phyloP scores from a whole-genome alignment of 2,329 filamentous ascomycete genomes.

The Cercospora sesami region DNA sequence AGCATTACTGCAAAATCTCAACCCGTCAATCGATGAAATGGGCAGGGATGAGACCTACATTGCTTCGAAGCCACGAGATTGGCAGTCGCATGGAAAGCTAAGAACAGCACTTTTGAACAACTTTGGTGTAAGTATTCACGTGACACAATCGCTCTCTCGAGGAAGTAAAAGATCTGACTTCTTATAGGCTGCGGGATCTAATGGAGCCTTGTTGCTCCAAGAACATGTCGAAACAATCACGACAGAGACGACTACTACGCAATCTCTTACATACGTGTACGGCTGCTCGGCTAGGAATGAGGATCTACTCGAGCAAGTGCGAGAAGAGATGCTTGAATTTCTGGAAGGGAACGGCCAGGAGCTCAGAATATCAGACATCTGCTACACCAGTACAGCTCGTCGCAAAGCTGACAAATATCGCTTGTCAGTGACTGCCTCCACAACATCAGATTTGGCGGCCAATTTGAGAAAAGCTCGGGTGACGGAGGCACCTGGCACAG shows the following conservation, averaged over 20 bases:
- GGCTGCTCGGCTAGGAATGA: conserved; percentile 15
- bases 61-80: neutral
- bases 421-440: conserved; percentile 10
- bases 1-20: conserved; percentile 12
- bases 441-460: neutral
- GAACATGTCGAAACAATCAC: neutral
- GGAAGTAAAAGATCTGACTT: neutral
- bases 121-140: conserved; percentile 30
- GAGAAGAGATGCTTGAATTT: neutral
- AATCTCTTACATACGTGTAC: neutral
- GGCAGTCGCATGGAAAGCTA: neutral
- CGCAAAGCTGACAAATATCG: conserved; percentile 27
- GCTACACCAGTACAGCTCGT: conserved; percentile 33
- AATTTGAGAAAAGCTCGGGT: conserved; percentile 1
- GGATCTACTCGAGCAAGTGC: conserved; percentile 8
- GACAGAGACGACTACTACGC: neutral
- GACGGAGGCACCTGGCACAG: neutral
- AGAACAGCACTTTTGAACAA: conserved; percentile 37
- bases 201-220: conserved; percentile 37
- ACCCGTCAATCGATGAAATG: conserved; percentile 17
- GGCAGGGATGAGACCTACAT: conserved; percentile 8
- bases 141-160: neutral
- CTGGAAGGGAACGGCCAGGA: neutral
- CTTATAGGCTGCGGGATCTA: conserved; percentile 39
- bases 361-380: conserved; percentile 17